Evolutionary conservation across 2,329 filamentous ascomycete species (phyloP).

Genomic region (Verticillium nubilum): DNA sequence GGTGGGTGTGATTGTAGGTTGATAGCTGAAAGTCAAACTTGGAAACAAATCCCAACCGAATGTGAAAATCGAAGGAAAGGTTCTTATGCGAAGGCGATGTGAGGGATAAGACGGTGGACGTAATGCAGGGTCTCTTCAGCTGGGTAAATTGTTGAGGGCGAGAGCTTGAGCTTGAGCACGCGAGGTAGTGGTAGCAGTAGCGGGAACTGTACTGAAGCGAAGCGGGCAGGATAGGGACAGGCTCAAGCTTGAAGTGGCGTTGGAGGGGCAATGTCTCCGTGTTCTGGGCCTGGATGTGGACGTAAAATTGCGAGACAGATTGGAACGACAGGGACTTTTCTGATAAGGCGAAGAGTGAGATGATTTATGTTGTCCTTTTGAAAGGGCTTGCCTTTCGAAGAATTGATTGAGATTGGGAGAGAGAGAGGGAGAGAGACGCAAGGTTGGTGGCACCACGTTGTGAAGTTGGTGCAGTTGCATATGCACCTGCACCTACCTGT

Average conservation of each 20-base stretch:
- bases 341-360: background rate
- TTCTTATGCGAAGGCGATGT: background rate
- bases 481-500: background rate
- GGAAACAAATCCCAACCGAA: background rate
- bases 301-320: background rate
- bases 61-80: background rate
- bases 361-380: background rate
- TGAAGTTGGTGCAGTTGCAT: background rate
- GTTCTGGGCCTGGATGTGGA: background rate
- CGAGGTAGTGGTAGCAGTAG: background rate
- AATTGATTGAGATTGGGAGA: too few species aligned
- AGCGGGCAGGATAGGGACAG: background rate
- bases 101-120: background rate
- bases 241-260: background rate
- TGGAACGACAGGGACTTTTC: background rate
- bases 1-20: background rate
- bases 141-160: background rate
- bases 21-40: background rate
- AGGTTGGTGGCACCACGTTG: background rate
- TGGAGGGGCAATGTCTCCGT: background rate
- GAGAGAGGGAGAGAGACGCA: too few species aligned
- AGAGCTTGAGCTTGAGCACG: background rate
- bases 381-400: too few species aligned
- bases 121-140: background rate
- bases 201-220: background rate